phyloP scores from a whole-genome alignment of 2,329 filamentous ascomycete genomes.

The Fusarium brevicatenulatum region DNA sequence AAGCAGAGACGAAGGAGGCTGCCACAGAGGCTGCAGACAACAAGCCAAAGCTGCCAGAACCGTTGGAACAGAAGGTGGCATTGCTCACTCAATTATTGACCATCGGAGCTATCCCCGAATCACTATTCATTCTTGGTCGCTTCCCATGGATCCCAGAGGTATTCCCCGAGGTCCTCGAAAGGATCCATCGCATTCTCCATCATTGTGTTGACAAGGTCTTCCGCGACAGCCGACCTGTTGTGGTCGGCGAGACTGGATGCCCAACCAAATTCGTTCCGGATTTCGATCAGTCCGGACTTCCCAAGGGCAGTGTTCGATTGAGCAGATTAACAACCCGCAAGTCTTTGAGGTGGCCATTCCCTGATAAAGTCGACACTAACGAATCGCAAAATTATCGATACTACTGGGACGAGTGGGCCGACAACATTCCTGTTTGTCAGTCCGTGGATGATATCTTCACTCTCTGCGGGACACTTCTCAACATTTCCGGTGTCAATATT shows the following conservation, averaged over 20 bases:
- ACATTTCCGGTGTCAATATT: conserved; percentile 87
- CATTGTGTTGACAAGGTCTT: conserved; percentile 82
- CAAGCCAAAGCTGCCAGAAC: conserved; percentile 71
- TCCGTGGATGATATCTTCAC: conserved; percentile 90
- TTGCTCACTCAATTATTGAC: conserved; percentile 86
- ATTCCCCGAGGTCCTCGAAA: conserved; percentile 82
- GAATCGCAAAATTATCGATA: conserved; percentile 87
- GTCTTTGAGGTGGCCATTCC: conserved; percentile 82
- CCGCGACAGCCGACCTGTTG: conserved; percentile 55
- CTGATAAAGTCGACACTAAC: conserved; percentile 79
- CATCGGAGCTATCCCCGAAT: conserved; percentile 92
- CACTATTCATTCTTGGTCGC: conserved; percentile 88
- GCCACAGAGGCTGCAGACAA: conserved; percentile 56
- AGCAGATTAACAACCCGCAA: conserved; percentile 70
- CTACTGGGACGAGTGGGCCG: conserved; percentile 97
- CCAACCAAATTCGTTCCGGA: conserved; percentile 59
- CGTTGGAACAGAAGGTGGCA: conserved; percentile 86
- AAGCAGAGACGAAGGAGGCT: conserved; percentile 62
- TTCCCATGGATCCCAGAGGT: conserved; percentile 93
- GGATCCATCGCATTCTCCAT: conserved; percentile 84
- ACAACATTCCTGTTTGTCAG: conserved; percentile 92
- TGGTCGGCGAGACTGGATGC: conserved; percentile 47
- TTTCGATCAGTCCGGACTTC: conserved; percentile 71
- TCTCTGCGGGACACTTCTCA: conserved; percentile 84
- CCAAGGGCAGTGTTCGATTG: conserved; percentile 75